These are phyloP conservation scores for Trichoderma simmonsii DNA, from an alignment of 2,329 filamentous ascomycete genomes.

Conservation along the genomic window DNA sequence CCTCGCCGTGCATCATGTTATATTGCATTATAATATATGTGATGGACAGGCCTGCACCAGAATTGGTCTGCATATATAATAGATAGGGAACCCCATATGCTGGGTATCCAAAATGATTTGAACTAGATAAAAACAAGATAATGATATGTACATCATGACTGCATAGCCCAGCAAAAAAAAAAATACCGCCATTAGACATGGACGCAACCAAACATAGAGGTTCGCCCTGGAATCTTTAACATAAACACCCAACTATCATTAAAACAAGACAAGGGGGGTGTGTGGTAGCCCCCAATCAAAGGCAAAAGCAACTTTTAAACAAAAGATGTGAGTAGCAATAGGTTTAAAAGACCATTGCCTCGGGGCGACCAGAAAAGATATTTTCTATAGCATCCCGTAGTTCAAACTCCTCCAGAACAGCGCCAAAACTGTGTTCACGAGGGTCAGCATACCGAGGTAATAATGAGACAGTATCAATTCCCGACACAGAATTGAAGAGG, in stretches of 20 bases:
- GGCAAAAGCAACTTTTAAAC: not conserved
- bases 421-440: conserved; percentile 51
- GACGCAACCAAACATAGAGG: not conserved
- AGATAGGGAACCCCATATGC: not conserved
- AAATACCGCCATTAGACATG: not conserved
- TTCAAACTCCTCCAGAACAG: conserved; percentile 65
- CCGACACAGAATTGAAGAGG: not conserved
- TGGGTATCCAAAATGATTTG: not conserved
- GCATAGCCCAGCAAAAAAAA: not conserved
- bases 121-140: not conserved
- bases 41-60: not conserved
- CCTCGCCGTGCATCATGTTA: not conserved
- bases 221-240: not conserved
- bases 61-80: not conserved
- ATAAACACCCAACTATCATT: not conserved
- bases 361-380: conserved; percentile 37
- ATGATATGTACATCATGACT: not conserved
- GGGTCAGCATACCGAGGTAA: conserved; percentile 5
- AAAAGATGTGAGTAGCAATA: not conserved
- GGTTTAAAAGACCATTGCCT: conserved; percentile 21
- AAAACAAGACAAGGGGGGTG: not conserved
- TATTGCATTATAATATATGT: not conserved
- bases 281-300: too few relatives aligned
- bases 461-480: not conserved
- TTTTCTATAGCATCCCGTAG: conserved; percentile 73